phyloP scores from a whole-genome alignment of 1,284 basidiomycete genomes.

The Heterobasidion annosum region DNA sequence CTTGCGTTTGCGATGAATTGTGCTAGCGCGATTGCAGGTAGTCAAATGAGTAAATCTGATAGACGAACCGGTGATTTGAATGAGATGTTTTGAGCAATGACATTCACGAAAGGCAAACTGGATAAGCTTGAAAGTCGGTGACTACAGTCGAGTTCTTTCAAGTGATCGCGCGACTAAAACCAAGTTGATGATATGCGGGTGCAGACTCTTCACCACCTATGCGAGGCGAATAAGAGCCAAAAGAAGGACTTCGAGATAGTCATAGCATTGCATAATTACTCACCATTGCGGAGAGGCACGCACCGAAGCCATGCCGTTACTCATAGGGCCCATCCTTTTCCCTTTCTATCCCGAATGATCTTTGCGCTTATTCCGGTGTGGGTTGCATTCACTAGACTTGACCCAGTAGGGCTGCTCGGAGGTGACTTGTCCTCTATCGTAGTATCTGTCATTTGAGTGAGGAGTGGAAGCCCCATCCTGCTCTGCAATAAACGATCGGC shows the following conservation, averaged over 20 bases:
- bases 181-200: too few relatives aligned
- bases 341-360: neutral
- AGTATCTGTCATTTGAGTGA: neutral
- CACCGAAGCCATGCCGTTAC: neutral
- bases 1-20: too few relatives aligned
- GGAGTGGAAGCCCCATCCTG: slow-evolving; percentile 30
- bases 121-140: too few relatives aligned
- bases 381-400: neutral
- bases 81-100: too few relatives aligned
- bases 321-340: neutral
- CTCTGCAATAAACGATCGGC: slow-evolving; percentile 56
- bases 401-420: neutral
- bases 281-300: neutral
- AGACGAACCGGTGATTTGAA: too few relatives aligned
- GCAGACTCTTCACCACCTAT: too few relatives aligned
- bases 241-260: neutral
- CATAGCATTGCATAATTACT: neutral
- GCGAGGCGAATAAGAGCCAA: too few relatives aligned
- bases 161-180: too few relatives aligned
- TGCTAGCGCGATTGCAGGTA: too few relatives aligned
- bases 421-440: neutral
- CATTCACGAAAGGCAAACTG: too few relatives aligned
- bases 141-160: too few relatives aligned
- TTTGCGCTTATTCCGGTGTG: neutral
- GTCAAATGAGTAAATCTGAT: too few relatives aligned